phyloP scores from a whole-genome alignment of 306 rosid species.

The Cucurbita maxima region DNA sequence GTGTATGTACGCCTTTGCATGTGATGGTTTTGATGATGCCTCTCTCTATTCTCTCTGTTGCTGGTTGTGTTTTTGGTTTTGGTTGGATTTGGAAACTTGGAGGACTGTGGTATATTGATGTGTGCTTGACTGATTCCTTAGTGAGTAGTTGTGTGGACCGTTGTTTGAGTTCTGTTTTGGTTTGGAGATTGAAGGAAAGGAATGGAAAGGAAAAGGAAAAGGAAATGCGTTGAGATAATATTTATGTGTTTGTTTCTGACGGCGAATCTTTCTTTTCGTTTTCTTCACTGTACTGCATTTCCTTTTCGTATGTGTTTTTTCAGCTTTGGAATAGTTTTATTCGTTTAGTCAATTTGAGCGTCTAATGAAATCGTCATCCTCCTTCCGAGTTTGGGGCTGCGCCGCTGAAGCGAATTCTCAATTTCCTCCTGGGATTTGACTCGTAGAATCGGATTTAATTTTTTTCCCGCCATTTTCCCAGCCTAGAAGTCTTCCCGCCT shows the following conservation, averaged over 20 bases:
- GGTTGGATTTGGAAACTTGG: neutral
- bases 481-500: neutral
- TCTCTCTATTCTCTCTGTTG: neutral
- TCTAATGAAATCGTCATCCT: neutral
- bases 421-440: neutral
- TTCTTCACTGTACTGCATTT: neutral
- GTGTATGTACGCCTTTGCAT: neutral
- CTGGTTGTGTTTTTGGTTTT: neutral
- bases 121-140: neutral
- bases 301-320: neutral
- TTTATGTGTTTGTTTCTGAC: neutral
- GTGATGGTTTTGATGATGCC: neutral
- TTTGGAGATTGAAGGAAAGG: neutral
- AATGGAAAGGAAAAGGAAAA: neutral
- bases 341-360: neutral
- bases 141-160: neutral
- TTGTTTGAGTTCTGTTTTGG: neutral
- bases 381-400: neutral
- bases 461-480: neutral
- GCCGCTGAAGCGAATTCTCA: neutral
- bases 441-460: neutral
- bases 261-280: slow-evolving; percentile 4
- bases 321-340: neutral
- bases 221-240: neutral
- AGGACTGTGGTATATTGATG: neutral